phyloP scores from a whole-genome alignment of 306 rosid genomes.

The Sicyos baderoa region DNA sequence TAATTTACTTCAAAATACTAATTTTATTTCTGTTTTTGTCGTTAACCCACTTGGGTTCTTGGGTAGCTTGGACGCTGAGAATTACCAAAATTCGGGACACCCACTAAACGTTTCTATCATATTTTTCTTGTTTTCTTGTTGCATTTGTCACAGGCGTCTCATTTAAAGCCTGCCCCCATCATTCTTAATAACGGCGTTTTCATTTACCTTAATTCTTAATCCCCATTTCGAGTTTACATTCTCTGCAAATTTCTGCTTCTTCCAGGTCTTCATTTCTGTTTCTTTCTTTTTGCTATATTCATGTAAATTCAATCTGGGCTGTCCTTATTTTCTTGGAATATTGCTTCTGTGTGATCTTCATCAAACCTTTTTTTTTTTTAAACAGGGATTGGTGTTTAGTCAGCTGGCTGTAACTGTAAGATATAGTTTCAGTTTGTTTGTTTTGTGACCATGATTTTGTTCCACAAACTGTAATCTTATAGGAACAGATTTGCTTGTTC shows the following conservation, averaged over 20 bases:
- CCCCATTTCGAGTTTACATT: neutral
- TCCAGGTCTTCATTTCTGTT: neutral
- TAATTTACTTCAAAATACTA: too few relatives aligned
- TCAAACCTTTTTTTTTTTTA: neutral
- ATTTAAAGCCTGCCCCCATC: too few relatives aligned
- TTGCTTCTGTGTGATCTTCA: neutral
- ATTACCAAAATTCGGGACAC: neutral
- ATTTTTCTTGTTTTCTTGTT: neutral
- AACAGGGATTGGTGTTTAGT: neutral
- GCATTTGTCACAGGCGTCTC: neutral
- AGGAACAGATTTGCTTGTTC: neutral
- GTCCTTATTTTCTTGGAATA: neutral
- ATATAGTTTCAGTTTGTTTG: constrained; percentile 8
- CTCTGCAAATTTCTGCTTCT: neutral
- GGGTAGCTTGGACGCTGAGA: constrained; percentile 22
- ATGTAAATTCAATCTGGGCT: neutral
- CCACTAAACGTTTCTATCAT: neutral
- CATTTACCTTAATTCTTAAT: neutral
- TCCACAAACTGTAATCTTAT: constrained; percentile 8
- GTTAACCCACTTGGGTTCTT: neutral
- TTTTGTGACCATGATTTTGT: neutral
- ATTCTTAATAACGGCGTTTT: too few relatives aligned
- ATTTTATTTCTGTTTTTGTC: constrained; percentile 27
- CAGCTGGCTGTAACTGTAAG: neutral
- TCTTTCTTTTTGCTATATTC: neutral